Evolutionary conservation across 768 basidiomycete genomes (phyloP).

Genomic region (Leccinum variicolor): DNA sequence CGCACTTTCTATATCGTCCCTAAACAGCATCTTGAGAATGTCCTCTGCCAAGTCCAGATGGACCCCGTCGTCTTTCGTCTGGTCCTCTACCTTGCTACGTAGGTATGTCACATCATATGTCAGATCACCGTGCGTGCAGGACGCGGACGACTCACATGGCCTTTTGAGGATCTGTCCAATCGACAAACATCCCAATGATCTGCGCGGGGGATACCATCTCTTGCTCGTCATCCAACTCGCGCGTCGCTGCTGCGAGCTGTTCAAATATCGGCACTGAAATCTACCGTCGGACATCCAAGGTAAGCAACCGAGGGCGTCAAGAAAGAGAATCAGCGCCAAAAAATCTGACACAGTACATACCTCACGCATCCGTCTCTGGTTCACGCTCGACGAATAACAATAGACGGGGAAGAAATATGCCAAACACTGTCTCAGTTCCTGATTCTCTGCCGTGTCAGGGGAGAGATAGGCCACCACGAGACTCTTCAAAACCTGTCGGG

Average conservation of each 20-base stretch:
- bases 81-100: constrained; percentile 40
- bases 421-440: constrained; percentile 80
- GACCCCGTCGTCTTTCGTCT: constrained; percentile 37
- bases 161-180: constrained; percentile 87
- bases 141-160: constrained; percentile 43
- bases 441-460: constrained; percentile 76
- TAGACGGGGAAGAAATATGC: constrained; percentile 85
- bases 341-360: constrained; percentile 9
- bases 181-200: constrained; percentile 74
- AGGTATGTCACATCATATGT: background rate
- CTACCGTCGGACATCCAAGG: constrained; percentile 34
- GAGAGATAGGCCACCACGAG: constrained; percentile 68
- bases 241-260: constrained; percentile 52
- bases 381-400: constrained; percentile 71
- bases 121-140: background rate
- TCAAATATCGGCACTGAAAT: constrained; percentile 70
- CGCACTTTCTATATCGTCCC: constrained; percentile 52
- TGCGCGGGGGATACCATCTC: constrained; percentile 72
- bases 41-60: constrained; percentile 58
- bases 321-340: background rate
- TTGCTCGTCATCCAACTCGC: constrained; percentile 67
- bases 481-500: constrained; percentile 42
- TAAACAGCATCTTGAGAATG: constrained; percentile 47
- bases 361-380: constrained; percentile 72
- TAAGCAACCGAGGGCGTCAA: background rate